A percentile compares a stretch with the other conserved stretches of the same genome.
phyloP scores from a whole-genome alignment of 2,329 filamentous ascomycete species.

The Colletotrichum karsti region DNA sequence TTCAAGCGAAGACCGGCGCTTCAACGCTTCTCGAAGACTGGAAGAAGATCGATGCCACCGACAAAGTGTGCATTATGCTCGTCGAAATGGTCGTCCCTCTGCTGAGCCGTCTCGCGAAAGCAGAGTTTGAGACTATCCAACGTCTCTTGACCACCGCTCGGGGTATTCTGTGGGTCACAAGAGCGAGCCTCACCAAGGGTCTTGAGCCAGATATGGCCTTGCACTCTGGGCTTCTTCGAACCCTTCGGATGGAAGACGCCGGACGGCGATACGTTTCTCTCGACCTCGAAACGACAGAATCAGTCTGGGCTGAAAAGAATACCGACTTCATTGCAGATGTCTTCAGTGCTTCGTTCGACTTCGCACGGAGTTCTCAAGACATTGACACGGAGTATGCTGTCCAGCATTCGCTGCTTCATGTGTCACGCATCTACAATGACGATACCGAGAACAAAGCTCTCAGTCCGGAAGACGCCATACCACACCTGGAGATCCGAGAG shows the following conservation, averaged over 20 bases:
- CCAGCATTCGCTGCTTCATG: not conserved
- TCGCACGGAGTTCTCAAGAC: not conserved
- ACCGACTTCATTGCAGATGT: not conserved
- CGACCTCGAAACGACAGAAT: not conserved
- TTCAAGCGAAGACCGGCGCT: not conserved
- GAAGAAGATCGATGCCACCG: not conserved
- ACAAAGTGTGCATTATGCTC: slow-evolving; percentile 13
- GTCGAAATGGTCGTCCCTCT: slow-evolving; percentile 2
- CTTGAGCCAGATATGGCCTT: not conserved
- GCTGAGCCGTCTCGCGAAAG: not conserved
- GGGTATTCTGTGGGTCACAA: slow-evolving; percentile 11
- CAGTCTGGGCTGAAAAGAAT: not conserved
- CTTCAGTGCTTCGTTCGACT: not conserved
- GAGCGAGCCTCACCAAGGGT: not conserved
- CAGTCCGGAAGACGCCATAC: not conserved
- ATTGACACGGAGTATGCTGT: slow-evolving; percentile 19
- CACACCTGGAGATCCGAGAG: not conserved
- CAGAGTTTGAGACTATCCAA: not conserved
- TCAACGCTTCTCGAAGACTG: not conserved
- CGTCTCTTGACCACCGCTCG: not conserved
- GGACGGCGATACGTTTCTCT: slow-evolving; percentile 25
- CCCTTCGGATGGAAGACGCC: slow-evolving; percentile 21
- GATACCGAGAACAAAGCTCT: not conserved
- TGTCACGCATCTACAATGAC: slow-evolving; percentile 14
- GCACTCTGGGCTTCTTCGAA: slow-evolving; percentile 24